phyloP scores from a whole-genome alignment of 192 early-diverging fungal genomes.

The Obelidium mucronatum region DNA sequence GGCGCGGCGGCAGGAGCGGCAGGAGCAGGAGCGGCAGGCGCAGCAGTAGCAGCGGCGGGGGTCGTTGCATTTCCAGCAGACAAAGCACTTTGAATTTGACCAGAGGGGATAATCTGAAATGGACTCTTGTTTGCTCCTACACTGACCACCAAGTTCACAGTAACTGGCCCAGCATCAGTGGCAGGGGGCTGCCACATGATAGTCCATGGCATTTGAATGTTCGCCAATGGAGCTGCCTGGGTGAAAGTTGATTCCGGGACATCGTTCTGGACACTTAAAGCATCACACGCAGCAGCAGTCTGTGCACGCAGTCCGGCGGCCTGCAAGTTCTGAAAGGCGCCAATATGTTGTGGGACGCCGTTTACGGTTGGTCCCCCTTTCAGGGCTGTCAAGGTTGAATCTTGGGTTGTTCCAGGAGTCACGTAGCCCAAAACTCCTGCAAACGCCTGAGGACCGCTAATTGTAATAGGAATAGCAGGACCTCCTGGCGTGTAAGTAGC shows the following conservation, averaged over 20 bases:
- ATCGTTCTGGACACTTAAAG: slow-evolving; percentile 15
- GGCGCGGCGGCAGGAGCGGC: too few species aligned
- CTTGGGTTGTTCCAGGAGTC: slow-evolving; percentile 34
- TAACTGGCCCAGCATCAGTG: too few species aligned
- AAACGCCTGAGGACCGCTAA: not conserved
- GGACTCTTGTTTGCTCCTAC: not conserved
- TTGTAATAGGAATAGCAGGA: slow-evolving; percentile 15
- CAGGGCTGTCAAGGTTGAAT: slow-evolving; percentile 34
- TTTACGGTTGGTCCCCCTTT: slow-evolving; percentile 18
- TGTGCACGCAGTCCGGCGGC: slow-evolving; percentile 13
- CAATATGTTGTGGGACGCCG: not conserved
- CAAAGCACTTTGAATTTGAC: slow-evolving; percentile 11
- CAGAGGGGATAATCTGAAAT: slow-evolving; percentile 23
- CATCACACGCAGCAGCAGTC: not conserved
- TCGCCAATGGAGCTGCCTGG: slow-evolving; percentile 14
- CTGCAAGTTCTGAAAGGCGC: slow-evolving; percentile 28
- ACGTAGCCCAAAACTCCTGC: slow-evolving; percentile 42
- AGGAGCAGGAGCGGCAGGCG: too few species aligned
- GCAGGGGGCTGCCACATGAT: slow-evolving; percentile 33
- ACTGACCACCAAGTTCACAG: slow-evolving; percentile 14
- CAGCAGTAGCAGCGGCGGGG: too few species aligned
- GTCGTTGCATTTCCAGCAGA: too few species aligned
- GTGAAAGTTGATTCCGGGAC: slow-evolving; percentile 22
- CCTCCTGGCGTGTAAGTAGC: slow-evolving; percentile 33
- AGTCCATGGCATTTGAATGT: not conserved